Evolutionary conservation across 2,329 filamentous ascomycete genomes (phyloP).

Genomic region (Trichoderma atrobrunneum): DNA sequence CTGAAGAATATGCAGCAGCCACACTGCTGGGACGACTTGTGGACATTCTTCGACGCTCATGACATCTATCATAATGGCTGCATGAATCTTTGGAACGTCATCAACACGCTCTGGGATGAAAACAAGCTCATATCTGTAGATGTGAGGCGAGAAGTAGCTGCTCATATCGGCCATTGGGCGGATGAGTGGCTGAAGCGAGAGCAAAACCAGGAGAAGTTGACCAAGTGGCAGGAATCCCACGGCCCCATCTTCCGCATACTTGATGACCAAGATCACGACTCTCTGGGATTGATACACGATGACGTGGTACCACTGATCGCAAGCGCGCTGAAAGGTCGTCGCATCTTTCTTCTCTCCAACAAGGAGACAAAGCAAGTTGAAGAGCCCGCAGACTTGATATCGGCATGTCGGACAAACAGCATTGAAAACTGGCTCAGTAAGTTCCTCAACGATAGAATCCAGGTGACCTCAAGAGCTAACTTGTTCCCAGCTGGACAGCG

Average conservation of each 20-base stretch:
- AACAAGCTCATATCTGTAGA: conserved; percentile 36
- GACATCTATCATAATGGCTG: conserved; percentile 49
- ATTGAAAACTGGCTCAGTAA: conserved; percentile 40
- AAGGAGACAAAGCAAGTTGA: conserved; percentile 5
- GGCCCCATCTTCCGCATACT: conserved; percentile 32
- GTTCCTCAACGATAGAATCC: conserved; percentile 6
- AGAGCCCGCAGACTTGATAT: conserved; percentile 28
- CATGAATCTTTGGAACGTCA: conserved; percentile 48
- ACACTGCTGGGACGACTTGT: conserved; percentile 41
- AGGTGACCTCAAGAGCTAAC: conserved; percentile 19
- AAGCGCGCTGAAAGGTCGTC: conserved; percentile 35
- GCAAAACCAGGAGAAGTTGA: conserved; percentile 34
- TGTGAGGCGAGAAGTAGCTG: conserved; percentile 25
- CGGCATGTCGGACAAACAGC: conserved; percentile 27
- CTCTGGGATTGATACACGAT: conserved; percentile 31
- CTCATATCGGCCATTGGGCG: conserved; percentile 36
- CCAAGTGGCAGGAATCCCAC: conserved; percentile 28
- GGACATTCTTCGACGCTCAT: conserved; percentile 46
- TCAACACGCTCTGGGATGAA: conserved; percentile 41
- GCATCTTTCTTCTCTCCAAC: conserved; percentile 27
- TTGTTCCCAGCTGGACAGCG: conserved; percentile 29
- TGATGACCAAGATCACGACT: conserved; percentile 27
- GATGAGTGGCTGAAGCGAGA: conserved; percentile 35
- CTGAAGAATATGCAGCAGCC: conserved; percentile 36
- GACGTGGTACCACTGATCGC: conserved; percentile 31